A percentile compares a stretch with the other conserved stretches of the same genome.
These are phyloP conservation scores for Trichoderma reesei DNA, from an alignment of 495 filamentous ascomycete genomes.

Conservation along the genomic window DNA sequence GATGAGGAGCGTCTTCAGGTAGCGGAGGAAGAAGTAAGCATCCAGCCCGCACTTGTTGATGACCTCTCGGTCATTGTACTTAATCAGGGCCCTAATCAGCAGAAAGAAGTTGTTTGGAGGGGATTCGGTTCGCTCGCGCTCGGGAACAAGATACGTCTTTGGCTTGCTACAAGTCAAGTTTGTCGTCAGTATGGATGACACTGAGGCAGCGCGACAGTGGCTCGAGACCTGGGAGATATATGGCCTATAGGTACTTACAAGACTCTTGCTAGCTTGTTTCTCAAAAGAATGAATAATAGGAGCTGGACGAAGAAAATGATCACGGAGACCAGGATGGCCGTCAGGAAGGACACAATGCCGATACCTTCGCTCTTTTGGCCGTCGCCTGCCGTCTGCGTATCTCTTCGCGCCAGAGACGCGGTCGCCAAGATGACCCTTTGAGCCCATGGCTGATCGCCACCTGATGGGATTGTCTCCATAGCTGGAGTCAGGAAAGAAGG, in stretches of 20 bases:
- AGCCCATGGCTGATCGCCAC: conserved; percentile 4
- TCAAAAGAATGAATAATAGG: conserved; percentile 64
- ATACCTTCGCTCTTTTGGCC: conserved; percentile 41
- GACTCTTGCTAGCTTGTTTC: conserved; percentile 70
- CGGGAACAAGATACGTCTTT: conserved; percentile 83
- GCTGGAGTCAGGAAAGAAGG: not conserved
- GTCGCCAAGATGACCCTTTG: not conserved
- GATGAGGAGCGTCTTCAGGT: conserved; percentile 83
- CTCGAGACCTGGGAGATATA: too few species aligned
- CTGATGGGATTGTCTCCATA: not conserved
- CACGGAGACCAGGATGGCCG: conserved; percentile 62
- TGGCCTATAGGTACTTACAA: conserved; percentile 55
- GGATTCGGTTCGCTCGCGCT: conserved; percentile 67
- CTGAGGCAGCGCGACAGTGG: conserved; percentile 53
- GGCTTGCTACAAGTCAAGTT: conserved; percentile 49
- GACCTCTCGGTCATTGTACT: conserved; percentile 73
- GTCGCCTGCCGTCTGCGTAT: conserved; percentile 17
- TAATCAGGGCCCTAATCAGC: conserved; percentile 63
- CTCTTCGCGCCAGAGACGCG: not conserved
- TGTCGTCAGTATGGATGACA: conserved; percentile 46
- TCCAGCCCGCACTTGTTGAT: conserved; percentile 93
- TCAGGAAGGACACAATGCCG: conserved; percentile 56
- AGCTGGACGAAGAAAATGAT: conserved; percentile 72
- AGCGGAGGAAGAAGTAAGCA: conserved; percentile 96
- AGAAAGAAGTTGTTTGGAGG: conserved; percentile 61